These are phyloP conservation scores for Cryptosporidium viatorum DNA, from an alignment of 169 alveolate genomes.

Conservation along the genomic window DNA sequence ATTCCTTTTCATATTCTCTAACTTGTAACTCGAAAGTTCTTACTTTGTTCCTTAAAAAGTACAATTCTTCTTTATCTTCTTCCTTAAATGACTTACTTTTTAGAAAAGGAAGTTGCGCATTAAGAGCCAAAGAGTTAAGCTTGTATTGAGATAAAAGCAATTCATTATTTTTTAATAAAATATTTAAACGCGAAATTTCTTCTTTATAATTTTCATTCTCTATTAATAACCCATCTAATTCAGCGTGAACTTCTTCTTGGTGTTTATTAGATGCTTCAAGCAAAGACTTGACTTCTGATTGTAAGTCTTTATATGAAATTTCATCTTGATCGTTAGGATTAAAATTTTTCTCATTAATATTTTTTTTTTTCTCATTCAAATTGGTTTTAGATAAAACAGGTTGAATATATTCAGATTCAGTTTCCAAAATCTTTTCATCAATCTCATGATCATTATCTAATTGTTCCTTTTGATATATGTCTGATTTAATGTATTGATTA, in stretches of 20 bases:
- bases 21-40: slow-evolving; percentile 21
- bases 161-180: slow-evolving; percentile 10
- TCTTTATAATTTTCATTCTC: slow-evolving; percentile 17
- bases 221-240: slow-evolving; percentile 22
- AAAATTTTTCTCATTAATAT: not conserved
- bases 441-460: not conserved
- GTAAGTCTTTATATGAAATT: slow-evolving; percentile 29
- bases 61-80: slow-evolving; percentile 43
- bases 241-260: slow-evolving; percentile 69
- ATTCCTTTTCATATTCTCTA: slow-evolving; percentile 14
- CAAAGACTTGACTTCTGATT: slow-evolving; percentile 22
- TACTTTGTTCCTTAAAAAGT: slow-evolving; percentile 9
- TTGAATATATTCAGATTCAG: not conserved
- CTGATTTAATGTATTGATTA: not conserved
- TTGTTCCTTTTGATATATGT: not conserved
- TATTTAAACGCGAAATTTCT: slow-evolving; percentile 25
- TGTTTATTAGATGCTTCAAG: slow-evolving; percentile 49
- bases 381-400: not conserved
- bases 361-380: not conserved
- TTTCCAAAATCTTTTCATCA: not conserved
- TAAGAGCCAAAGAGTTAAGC: slow-evolving; percentile 57
- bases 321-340: not conserved
- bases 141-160: slow-evolving; percentile 21
- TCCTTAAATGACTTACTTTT: slow-evolving; percentile 33
- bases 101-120: slow-evolving; percentile 65